phyloP scores from a whole-genome alignment of 2,329 filamentous ascomycete genomes.

The Penicillium sp. region DNA sequence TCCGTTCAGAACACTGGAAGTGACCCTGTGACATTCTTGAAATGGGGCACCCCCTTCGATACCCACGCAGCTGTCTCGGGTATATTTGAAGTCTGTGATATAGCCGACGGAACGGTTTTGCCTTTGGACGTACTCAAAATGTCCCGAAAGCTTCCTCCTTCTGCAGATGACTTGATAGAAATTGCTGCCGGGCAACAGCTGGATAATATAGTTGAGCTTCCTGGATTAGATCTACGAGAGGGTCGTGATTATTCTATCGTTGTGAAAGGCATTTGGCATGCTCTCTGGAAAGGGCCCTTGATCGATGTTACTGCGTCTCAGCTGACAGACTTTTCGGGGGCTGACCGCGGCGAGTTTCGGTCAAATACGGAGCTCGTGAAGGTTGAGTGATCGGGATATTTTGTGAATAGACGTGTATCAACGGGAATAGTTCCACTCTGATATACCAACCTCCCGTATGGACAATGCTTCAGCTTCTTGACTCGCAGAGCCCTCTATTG shows the following conservation, averaged over 20 bases:
- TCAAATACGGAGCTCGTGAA: slow-evolving; percentile 26
- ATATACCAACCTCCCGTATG: too few species aligned
- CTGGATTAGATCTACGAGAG: slow-evolving; percentile 26
- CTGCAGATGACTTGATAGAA: slow-evolving; percentile 32
- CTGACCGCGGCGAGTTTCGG: slow-evolving; percentile 25
- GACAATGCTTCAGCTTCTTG: not conserved
- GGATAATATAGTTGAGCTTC: slow-evolving; percentile 28
- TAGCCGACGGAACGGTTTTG: slow-evolving; percentile 20
- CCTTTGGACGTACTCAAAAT: slow-evolving; percentile 36
- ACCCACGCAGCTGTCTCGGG: slow-evolving; percentile 32
- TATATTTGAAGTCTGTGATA: slow-evolving; percentile 32
- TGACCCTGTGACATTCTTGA: slow-evolving; percentile 35
- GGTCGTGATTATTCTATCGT: slow-evolving; percentile 36
- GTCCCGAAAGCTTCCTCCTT: slow-evolving; percentile 35
- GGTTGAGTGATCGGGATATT: slow-evolving; percentile 12
- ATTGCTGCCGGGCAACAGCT: slow-evolving; percentile 29
- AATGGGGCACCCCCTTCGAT: slow-evolving; percentile 43
- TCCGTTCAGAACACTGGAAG: slow-evolving; percentile 31
- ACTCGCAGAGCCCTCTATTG: not conserved
- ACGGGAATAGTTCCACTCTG: not conserved
- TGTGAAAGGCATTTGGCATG: slow-evolving; percentile 40
- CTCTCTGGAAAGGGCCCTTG: slow-evolving; percentile 31
- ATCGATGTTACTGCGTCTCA: slow-evolving; percentile 27
- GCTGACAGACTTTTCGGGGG: slow-evolving; percentile 20
- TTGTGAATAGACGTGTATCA: not conserved